These are phyloP conservation scores for Trichoderma lentiforme DNA, from an alignment of 2,329 filamentous ascomycete genomes.

Conservation along the genomic window DNA sequence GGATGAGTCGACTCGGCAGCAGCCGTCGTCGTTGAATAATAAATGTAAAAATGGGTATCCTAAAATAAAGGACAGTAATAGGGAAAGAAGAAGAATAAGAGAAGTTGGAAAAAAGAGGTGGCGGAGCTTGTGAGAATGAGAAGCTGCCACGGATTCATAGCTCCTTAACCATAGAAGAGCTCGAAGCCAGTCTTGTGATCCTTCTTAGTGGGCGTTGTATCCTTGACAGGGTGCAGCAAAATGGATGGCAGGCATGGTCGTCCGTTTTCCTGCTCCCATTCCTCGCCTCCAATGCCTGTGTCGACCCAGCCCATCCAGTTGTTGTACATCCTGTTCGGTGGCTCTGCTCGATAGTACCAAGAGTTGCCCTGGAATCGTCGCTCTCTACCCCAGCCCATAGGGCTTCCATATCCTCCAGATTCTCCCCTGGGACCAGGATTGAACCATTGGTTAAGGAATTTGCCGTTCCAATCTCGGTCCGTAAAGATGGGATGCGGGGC, in stretches of 20 bases:
- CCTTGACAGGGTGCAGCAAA: conserved; percentile 59
- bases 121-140: neutral
- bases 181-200: conserved; percentile 40
- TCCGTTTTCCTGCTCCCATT: conserved; percentile 56
- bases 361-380: conserved; percentile 55
- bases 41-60: conserved; percentile 15
- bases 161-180: conserved; percentile 35
- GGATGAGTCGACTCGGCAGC: neutral
- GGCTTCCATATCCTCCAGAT: conserved; percentile 52
- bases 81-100: neutral
- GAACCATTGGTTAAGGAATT: conserved; percentile 55
- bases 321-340: conserved; percentile 58
- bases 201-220: conserved; percentile 49
- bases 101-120: neutral
- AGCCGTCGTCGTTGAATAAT: neutral
- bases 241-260: conserved; percentile 57
- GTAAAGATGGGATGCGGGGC: conserved; percentile 78
- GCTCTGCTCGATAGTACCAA: conserved; percentile 59
- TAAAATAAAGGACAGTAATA: conserved; percentile 8
- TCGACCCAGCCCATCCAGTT: conserved; percentile 62
- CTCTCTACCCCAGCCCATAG: conserved; percentile 59
- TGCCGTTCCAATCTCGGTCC: conserved; percentile 65
- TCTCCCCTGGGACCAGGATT: conserved; percentile 56
- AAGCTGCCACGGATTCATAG: neutral
- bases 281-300: conserved; percentile 49